Evolutionary conservation across 495 filamentous ascomycete species (phyloP).

Genomic region (Penicillium paxilli): DNA sequence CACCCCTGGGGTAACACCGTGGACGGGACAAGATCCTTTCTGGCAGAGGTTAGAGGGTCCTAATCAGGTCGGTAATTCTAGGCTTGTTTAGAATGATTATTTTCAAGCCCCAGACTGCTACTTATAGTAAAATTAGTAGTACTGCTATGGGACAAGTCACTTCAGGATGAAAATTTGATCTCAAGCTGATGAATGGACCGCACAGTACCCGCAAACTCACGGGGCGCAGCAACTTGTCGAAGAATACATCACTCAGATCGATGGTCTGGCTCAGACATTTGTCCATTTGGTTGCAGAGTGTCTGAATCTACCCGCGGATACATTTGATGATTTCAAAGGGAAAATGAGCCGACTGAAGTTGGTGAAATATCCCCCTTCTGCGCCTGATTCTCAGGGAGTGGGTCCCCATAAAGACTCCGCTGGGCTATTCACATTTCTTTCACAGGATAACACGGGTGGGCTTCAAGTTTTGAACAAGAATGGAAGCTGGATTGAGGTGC

Average conservation of each 20-base stretch:
- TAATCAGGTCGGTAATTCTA: slow-evolving; percentile 28
- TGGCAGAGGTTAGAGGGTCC: slow-evolving; percentile 56
- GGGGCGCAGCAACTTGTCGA: slow-evolving; percentile 72
- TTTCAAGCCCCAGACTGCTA: too few relatives aligned
- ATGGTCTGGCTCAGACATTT: slow-evolving; percentile 67
- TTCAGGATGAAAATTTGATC: too few relatives aligned
- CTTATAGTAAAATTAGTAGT: too few relatives aligned
- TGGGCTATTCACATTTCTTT: slow-evolving; percentile 58
- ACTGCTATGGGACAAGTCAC: too few relatives aligned
- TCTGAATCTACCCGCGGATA: slow-evolving; percentile 66
- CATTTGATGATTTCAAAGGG: slow-evolving; percentile 86
- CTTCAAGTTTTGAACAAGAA: slow-evolving; percentile 52
- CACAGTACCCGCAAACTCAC: slow-evolving; percentile 57
- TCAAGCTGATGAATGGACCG: neutral
- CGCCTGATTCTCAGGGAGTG: slow-evolving; percentile 69
- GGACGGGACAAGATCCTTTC: slow-evolving; percentile 69
- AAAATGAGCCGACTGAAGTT: slow-evolving; percentile 89
- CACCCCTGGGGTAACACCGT: slow-evolving; percentile 32
- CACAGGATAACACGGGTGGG: slow-evolving; percentile 54
- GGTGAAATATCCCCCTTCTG: slow-evolving; percentile 78
- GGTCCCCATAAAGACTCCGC: slow-evolving; percentile 89
- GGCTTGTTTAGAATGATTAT: too few relatives aligned
- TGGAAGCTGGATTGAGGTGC: slow-evolving; percentile 50
- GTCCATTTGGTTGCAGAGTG: slow-evolving; percentile 81
- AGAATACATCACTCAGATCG: slow-evolving; percentile 74